Conservation (phyloP, 768 basidiomycete species). For the Leccinum subgranulosum region DNA sequence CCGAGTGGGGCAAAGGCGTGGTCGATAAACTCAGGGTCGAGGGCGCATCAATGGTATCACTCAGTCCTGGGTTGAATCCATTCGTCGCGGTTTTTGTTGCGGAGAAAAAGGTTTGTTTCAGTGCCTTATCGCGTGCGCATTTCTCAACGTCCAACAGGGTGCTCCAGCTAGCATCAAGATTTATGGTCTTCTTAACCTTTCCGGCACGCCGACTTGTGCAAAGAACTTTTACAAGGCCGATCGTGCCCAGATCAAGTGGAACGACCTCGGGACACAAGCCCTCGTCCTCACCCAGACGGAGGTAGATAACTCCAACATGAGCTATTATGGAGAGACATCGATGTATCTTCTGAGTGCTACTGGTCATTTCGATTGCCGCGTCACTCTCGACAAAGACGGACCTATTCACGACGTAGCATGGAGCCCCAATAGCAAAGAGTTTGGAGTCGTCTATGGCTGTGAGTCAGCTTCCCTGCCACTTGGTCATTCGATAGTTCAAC, state of each 20-base stretch:
- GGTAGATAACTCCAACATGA: slow-evolving; percentile 95
- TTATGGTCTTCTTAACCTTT: slow-evolving; percentile 65
- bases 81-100: slow-evolving; percentile 89
- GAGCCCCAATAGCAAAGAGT: slow-evolving; percentile 97
- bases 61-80: slow-evolving; percentile 85
- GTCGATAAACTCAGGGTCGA: slow-evolving; percentile 82
- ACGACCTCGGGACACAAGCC: slow-evolving; percentile 87
- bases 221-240: slow-evolving; percentile 98
- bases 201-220: slow-evolving; percentile 67
- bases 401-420: slow-evolving; percentile 96
- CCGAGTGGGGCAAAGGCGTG: slow-evolving; percentile 76
- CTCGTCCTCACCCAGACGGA: slow-evolving; percentile 93
- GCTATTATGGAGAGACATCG: slow-evolving; percentile 97
- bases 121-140: neutral
- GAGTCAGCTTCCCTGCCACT: slow-evolving; percentile 32
- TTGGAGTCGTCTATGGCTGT: slow-evolving; percentile 97
- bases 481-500: neutral
- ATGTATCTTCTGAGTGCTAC: slow-evolving; percentile 89
- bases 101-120: slow-evolving; percentile 76
- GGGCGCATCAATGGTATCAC: slow-evolving; percentile 68
- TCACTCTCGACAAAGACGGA: slow-evolving; percentile 90
- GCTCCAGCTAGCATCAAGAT: slow-evolving; percentile 86
- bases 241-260: slow-evolving; percentile 93
- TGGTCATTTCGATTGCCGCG: slow-evolving; percentile 91
- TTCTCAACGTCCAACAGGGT: slow-evolving; percentile 46